Evolutionary conservation across 2,329 filamentous ascomycete genomes (phyloP).

Genomic region (Blastomyces percursus): DNA sequence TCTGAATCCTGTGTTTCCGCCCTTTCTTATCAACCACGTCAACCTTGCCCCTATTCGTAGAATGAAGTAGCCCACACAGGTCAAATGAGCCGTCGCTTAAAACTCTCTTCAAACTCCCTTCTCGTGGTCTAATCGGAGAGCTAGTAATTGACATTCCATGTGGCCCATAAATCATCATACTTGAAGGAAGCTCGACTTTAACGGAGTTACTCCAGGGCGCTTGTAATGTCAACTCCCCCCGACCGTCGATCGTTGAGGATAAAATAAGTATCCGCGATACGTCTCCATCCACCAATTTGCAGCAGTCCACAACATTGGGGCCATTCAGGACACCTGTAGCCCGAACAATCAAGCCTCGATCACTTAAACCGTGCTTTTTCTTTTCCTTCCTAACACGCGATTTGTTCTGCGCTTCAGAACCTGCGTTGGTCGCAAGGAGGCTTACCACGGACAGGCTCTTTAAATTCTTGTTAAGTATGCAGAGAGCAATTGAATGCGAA

Average conservation of each 20-base stretch:
- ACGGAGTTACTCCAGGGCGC: slow-evolving; percentile 63
- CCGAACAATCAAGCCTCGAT: slow-evolving; percentile 7
- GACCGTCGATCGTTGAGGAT: slow-evolving; percentile 53
- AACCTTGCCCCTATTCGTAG: slow-evolving; percentile 49
- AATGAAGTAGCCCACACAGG: slow-evolving; percentile 46
- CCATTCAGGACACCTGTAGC: slow-evolving; percentile 44
- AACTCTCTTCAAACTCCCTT: slow-evolving; percentile 39
- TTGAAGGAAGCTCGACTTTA: slow-evolving; percentile 51
- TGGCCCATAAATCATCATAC: slow-evolving; percentile 49
- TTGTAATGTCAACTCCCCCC: slow-evolving; percentile 58
- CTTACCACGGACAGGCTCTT: slow-evolving; percentile 57
- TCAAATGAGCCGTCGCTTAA: slow-evolving; percentile 33
- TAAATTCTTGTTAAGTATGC: slow-evolving; percentile 58
- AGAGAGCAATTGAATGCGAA: slow-evolving; percentile 38
- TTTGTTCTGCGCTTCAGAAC: slow-evolving; percentile 6
- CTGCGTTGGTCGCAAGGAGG: slow-evolving; percentile 38
- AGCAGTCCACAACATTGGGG: slow-evolving; percentile 60
- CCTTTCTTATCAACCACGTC: slow-evolving; percentile 55
- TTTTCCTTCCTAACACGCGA: slow-evolving; percentile 21
- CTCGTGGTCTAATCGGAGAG: slow-evolving; percentile 41
- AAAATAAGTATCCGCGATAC: slow-evolving; percentile 60
- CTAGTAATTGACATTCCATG: slow-evolving; percentile 49
- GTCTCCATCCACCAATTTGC: slow-evolving; percentile 56
- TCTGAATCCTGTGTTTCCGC: slow-evolving; percentile 53
- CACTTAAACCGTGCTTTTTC: slow-evolving; percentile 9